Evolutionary conservation across 75 land plant genomes (phyloP), one percentile per base, ranked within the genome.

Genomic region (Picea glauca): DNA sequence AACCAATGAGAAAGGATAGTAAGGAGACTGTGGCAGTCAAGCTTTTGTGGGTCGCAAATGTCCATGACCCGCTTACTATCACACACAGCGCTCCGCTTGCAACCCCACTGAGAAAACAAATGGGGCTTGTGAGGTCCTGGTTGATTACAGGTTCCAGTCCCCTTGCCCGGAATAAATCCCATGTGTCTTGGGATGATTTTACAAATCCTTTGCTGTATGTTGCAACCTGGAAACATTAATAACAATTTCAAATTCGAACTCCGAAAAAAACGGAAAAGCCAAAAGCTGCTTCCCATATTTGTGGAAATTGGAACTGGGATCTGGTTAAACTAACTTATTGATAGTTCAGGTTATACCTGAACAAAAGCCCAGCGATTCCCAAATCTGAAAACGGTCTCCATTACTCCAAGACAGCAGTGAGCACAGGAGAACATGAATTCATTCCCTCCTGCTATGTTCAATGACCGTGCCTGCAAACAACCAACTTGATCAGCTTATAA

Each of bases 351-450:
- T 3, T 60, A 60, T 83, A 93, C 95, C 87, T 91, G 90, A 5
- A 90, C 92, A 79, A 76, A 91, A 20, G 92, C 96, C 96, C 96
- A 93, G 80, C 88, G 81, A 85, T 93, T 93, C 60, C 91, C 91
- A 67, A 80, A 87, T 63, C 72, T 74, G 79, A 88, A 86, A 46
- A 91, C 76, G 72, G 81, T 77, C 38, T 89, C 86, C 85, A 90
- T 88, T 63, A 91, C 84, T 6, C 77, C 78, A 62, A 86, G 85
- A 58, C 88, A 91, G 65, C 93, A 93, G 76, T 85, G 88, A 4
- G 93, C 92, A 83, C 96, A 93, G 58, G 89, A 93, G 80, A 91
- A 89, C 85, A 93, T 84, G 83, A 93, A 93, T 83, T 91, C 96
- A 65, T 93, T 89, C 50, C 89, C 89, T 66, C 86, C 91, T n/a